These are phyloP conservation scores for Myxozyma nipponensis DNA, from an alignment of 805 yeast species.

Conservation along the genomic window DNA sequence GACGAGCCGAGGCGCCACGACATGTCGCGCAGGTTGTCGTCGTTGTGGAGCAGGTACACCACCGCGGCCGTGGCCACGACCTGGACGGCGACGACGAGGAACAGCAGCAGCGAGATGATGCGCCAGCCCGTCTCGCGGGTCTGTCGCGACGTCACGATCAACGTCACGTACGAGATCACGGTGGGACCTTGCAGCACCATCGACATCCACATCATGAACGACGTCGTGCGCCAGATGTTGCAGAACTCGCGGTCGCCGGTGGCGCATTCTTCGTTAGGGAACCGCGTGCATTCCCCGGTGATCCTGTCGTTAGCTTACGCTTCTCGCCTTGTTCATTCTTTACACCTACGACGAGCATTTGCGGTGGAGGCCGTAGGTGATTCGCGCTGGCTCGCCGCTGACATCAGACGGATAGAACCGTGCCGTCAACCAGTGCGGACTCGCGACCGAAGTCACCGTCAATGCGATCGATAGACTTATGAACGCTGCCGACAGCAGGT, in stretches of 20 bases:
- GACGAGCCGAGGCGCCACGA: constrained; percentile 17
- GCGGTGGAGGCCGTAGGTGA: constrained; percentile 21
- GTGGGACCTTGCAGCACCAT: constrained; percentile 17
- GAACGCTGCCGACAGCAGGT: constrained; percentile 10
- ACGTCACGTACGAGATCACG: constrained; percentile 15
- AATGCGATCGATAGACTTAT: constrained; percentile 10
- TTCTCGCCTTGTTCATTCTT: background rate
- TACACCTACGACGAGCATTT: constrained; percentile 22
- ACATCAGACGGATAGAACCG: constrained; percentile 13
- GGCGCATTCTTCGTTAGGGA: constrained; percentile 15
- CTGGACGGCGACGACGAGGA: constrained; percentile 12
- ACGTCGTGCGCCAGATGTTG: constrained; percentile 21
- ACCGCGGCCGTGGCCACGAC: constrained; percentile 15
- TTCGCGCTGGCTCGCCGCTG: constrained; percentile 4
- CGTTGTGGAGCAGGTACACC: constrained; percentile 9
- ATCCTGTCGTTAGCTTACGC: constrained; percentile 5
- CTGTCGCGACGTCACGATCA: constrained; percentile 11
- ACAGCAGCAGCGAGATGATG: constrained; percentile 11
- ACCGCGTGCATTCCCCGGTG: constrained; percentile 14
- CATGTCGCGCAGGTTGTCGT: constrained; percentile 6
- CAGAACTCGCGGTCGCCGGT: constrained; percentile 23
- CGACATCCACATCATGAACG: constrained; percentile 25
- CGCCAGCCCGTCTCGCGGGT: constrained; percentile 21
- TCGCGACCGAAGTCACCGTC: constrained; percentile 15
- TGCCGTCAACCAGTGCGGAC: constrained; percentile 22